These are phyloP conservation scores for Boletus eberwhitei DNA, from an alignment of 768 basidiomycete species.

Conservation along the genomic window DNA sequence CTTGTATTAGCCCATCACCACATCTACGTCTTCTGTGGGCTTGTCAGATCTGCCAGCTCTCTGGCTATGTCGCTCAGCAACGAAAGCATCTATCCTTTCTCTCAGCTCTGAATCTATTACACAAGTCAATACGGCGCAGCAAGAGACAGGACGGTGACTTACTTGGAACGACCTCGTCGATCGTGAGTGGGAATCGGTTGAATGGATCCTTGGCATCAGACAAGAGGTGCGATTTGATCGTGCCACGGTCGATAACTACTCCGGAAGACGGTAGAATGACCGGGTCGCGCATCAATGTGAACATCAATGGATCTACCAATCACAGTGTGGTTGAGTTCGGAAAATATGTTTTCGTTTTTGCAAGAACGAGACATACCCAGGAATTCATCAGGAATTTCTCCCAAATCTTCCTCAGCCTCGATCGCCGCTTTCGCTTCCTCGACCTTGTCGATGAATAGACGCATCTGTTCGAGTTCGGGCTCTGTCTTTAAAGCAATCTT, in stretches of 20 bases:
- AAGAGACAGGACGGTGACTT: slow-evolving; percentile 24
- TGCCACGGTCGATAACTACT: slow-evolving; percentile 77
- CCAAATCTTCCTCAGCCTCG: slow-evolving; percentile 87
- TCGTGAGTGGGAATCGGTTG: slow-evolving; percentile 78
- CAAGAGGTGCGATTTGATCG: slow-evolving; percentile 92
- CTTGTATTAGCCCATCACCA: slow-evolving; percentile 20
- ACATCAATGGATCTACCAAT: slow-evolving; percentile 78
- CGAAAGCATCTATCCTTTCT: slow-evolving; percentile 67
- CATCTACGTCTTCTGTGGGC: slow-evolving; percentile 30
- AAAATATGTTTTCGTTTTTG: neutral
- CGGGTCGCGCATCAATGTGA: slow-evolving; percentile 92
- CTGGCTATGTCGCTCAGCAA: slow-evolving; percentile 53
- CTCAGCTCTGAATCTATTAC: slow-evolving; percentile 64
- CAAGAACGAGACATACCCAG: slow-evolving; percentile 53
- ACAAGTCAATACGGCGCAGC: slow-evolving; percentile 6
- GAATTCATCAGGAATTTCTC: slow-evolving; percentile 94
- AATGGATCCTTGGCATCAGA: slow-evolving; percentile 94
- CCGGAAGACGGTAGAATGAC: slow-evolving; percentile 84
- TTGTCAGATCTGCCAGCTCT: slow-evolving; percentile 18
- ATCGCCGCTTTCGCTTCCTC: slow-evolving; percentile 78
- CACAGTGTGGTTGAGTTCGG: neutral
- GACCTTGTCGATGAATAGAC: slow-evolving; percentile 72
- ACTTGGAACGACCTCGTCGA: slow-evolving; percentile 81
- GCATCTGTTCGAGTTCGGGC: slow-evolving; percentile 68
- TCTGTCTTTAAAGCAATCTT: slow-evolving; percentile 68